Evolutionary conservation across 768 basidiomycete species (phyloP), one percentile per base, ranked within the genome.

Genomic region (Hortiboletus campestris): DNA sequence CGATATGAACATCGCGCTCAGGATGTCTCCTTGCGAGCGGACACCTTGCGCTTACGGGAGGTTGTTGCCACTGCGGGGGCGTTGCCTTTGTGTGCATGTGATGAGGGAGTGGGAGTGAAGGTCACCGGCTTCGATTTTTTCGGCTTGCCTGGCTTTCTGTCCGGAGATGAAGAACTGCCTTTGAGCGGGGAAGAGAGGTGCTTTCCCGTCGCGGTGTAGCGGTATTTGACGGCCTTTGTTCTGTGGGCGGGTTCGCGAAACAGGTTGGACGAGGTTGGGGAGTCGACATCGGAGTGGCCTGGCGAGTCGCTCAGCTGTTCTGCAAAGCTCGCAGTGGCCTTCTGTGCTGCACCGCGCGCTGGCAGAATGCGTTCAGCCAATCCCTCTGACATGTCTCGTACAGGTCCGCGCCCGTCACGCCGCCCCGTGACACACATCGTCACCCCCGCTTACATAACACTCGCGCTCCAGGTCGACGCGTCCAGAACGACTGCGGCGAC

Each of bases 101-200:
- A 48, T 16, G 59, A 10, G 16, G 58, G 51, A 38, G 56, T 32
- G 4, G 58, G 49, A 7, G 68, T 55, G 54, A 38, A 22, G 2
- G 51, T 48, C 19, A 53, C 29, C n/a, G 48, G 46, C n/a, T 20
- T 49, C 4, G 42, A 28, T 35, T 54, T 51, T 42, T 43, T 57
- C 20, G 55, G 31, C 46, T 49, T 61, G 25, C 17, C 12, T 19
- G 38, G 56, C 12, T 61, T 69, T 56, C 56, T 39, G 20, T 70
- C 67, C 58, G 70, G 71, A 59, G 70, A 72, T 56, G 71, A 67
- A 58, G 68, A 42, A 25, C 31, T 69, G 49, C 67, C 69, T 28
- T 61, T 71, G 56, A 71, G 60, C 35, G 70, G 70, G 14, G 70
- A 71, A 41, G 71, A 73, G 9, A 60, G 71, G 6, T 71, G 70